These are phyloP conservation scores for Geum urbanum DNA, from an alignment of 306 rosid species.

Conservation along the genomic window DNA sequence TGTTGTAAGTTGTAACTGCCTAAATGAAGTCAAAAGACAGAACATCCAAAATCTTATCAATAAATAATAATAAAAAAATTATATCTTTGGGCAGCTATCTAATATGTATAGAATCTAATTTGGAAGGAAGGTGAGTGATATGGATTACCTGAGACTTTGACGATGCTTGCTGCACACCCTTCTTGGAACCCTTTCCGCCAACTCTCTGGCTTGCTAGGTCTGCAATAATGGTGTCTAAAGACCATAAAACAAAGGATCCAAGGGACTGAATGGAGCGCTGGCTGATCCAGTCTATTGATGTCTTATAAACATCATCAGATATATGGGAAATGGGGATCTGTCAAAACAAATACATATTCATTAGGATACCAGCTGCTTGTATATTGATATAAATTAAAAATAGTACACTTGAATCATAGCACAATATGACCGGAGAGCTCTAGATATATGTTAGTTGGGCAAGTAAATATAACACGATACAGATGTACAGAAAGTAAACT, in stretches of 20 bases:
- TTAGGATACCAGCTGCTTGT: conserved; percentile 4
- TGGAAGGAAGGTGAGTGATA: not conserved
- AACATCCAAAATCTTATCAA: too few species aligned
- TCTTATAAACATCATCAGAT: conserved; percentile 68
- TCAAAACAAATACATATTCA: conserved; percentile 15
- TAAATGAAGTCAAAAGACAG: not conserved
- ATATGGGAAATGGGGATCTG: conserved; percentile 76
- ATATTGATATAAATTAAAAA: not conserved
- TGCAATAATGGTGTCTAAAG: conserved; percentile 62
- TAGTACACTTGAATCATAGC: not conserved
- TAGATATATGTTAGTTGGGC: not conserved
- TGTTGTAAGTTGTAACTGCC: not conserved
- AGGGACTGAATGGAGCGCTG: conserved; percentile 59
- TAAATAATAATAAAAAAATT: not conserved
- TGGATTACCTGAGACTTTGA: conserved; percentile 81
- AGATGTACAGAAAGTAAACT: too few species aligned
- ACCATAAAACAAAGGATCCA: conserved; percentile 55
- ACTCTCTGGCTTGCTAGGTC: conserved; percentile 64
- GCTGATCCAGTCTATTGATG: conserved; percentile 72
- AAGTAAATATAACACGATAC: not conserved
- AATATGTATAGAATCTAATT: not conserved
- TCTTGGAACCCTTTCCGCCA: conserved; percentile 67
- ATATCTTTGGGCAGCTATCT: not conserved
- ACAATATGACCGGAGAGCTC: not conserved
- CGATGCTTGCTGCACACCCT: conserved; percentile 51